Percentiles rank a stretch among this genome's conserved stretches.
phyloP scores from a whole-genome alignment of 257 asterid genomes.

The Solanum ossicruentum region DNA sequence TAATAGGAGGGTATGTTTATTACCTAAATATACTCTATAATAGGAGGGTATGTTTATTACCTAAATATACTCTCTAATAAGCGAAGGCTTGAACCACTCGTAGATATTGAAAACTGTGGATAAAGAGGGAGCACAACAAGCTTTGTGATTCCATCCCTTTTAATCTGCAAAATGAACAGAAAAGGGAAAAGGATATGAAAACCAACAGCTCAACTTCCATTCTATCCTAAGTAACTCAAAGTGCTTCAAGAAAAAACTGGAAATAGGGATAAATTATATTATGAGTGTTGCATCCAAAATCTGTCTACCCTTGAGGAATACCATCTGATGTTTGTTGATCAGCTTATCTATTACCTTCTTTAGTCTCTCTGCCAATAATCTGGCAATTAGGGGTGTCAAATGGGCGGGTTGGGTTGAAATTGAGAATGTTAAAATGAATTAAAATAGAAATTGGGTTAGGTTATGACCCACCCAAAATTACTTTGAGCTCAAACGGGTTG shows the following conservation, averaged over 20 bases:
- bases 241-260: not conserved
- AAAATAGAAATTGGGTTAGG: too few relatives aligned
- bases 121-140: slow-evolving; percentile 97
- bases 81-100: slow-evolving; percentile 98
- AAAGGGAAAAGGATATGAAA: not conserved
- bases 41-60: slow-evolving; percentile 25
- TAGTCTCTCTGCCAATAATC: too few relatives aligned
- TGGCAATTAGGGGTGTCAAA: too few relatives aligned
- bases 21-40: slow-evolving; percentile 92
- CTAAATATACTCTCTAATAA: slow-evolving; percentile 89
- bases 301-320: too few relatives aligned
- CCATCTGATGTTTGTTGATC: too few relatives aligned
- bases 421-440: too few relatives aligned
- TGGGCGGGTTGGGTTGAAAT: too few relatives aligned
- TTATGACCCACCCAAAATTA: too few relatives aligned
- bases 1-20: slow-evolving; percentile 22
- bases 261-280: not conserved
- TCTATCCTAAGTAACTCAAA: not conserved
- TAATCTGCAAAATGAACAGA: slow-evolving; percentile 36
- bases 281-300: too few relatives aligned
- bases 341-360: too few relatives aligned
- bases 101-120: slow-evolving; percentile 97
- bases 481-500: too few relatives aligned
- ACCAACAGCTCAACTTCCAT: not conserved
- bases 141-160: slow-evolving; percentile 71